Percentiles rank a stretch among this genome's conserved stretches.
Conservation (phyloP, 2,329 filamentous ascomycete species). For the Curvularia eragrostidis region DNA sequence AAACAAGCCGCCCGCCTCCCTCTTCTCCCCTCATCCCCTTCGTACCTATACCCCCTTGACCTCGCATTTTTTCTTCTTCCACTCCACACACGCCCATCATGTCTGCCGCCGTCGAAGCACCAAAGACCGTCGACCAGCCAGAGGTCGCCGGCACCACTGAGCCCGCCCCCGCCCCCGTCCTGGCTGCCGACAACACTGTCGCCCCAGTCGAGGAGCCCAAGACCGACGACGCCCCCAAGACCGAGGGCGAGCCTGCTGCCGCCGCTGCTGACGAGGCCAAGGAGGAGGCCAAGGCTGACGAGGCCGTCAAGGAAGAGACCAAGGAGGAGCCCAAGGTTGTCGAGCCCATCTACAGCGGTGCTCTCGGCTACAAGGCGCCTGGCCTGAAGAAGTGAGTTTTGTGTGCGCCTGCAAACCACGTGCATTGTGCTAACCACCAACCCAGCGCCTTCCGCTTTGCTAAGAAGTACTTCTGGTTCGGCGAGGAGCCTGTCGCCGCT, state of each 20-base stretch:
- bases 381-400: constrained; percentile 86
- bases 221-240: constrained; percentile 50
- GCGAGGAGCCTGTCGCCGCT: constrained; percentile 71
- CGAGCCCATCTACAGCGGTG: constrained; percentile 80
- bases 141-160: constrained; percentile 42
- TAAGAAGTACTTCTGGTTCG: constrained; percentile 83
- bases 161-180: constrained; percentile 46
- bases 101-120: constrained; percentile 69
- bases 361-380: constrained; percentile 87
- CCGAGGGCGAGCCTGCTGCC: constrained; percentile 47
- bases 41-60: constrained; percentile 15
- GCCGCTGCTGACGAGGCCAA: constrained; percentile 27
- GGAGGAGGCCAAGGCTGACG: constrained; percentile 42
- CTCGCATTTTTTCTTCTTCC: constrained; percentile 12
- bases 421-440: constrained; percentile 17
- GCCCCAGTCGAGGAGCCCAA: constrained; percentile 52
- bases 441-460: constrained; percentile 82
- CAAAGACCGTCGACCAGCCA: constrained; percentile 68
- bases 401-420: not conserved
- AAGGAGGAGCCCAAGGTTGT: constrained; percentile 56
- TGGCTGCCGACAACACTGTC: constrained; percentile 43
- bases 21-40: constrained; percentile 24
- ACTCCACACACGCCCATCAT: constrained; percentile 54
- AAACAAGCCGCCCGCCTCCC: no score
- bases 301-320: constrained; percentile 42